Conservation (phyloP, 495 filamentous ascomycete species). For the Aspergillus avenaceus region DNA sequence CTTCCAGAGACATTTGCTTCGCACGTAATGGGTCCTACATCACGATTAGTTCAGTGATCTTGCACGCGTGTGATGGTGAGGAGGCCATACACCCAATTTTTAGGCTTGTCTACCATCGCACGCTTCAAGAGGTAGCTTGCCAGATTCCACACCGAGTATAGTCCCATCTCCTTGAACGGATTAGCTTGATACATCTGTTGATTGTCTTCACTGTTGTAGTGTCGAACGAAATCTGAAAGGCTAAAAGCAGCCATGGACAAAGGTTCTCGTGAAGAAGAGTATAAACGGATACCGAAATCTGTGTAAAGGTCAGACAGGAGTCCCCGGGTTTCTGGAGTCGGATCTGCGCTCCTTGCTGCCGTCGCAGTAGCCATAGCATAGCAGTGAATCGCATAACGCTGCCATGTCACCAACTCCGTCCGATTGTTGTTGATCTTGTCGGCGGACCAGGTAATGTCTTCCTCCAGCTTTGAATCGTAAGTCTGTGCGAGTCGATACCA, state of each 20-base stretch:
- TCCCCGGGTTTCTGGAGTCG: constrained; percentile 55
- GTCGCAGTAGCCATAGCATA: constrained; percentile 86
- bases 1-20: constrained; percentile 94
- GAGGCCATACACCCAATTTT: constrained; percentile 74
- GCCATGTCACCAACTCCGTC: constrained; percentile 65
- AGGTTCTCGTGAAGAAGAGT: constrained; percentile 84
- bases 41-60: no score
- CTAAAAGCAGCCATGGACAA: constrained; percentile 85
- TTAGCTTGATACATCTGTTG: constrained; percentile 70
- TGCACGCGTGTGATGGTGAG: no score
- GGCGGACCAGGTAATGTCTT: constrained; percentile 88
- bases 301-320: constrained; percentile 80
- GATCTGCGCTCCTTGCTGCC: constrained; percentile 58
- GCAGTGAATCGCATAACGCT: constrained; percentile 85
- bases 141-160: constrained; percentile 82
- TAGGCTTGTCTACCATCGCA: constrained; percentile 68
- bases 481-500: constrained; percentile 94
- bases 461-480: constrained; percentile 87
- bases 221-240: constrained; percentile 68
- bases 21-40: constrained; percentile 74
- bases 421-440: constrained; percentile 91
- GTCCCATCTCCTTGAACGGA: constrained; percentile 67
- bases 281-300: constrained; percentile 86
- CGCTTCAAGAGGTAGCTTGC: constrained; percentile 74
- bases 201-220: constrained; percentile 62